phyloP scores from a whole-genome alignment of 495 filamentous ascomycete genomes.

The Tetracladium setigerum region DNA sequence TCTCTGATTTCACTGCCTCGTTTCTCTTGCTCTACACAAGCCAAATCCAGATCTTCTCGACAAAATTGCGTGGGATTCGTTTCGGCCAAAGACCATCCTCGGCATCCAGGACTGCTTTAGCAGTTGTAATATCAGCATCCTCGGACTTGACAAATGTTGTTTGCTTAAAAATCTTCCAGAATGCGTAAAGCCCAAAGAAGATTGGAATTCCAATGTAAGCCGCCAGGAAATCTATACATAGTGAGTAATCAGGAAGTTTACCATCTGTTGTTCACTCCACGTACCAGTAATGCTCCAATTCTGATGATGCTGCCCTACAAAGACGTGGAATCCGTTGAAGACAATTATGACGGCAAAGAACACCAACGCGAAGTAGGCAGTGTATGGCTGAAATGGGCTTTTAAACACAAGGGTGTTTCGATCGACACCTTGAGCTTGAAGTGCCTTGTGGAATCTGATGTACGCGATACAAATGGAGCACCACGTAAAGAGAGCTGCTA shows the following conservation, averaged over 20 bases:
- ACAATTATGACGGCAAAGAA: conserved; percentile 48
- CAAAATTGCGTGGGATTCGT: conserved; percentile 15
- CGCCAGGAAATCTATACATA: conserved; percentile 36
- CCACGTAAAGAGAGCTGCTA: conserved; percentile 55
- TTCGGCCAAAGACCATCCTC: conserved; percentile 23
- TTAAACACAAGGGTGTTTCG: conserved; percentile 46
- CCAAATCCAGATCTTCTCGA: conserved; percentile 23
- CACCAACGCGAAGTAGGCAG: conserved; percentile 49
- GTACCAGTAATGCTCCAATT: conserved; percentile 33
- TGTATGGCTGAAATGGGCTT: conserved; percentile 54
- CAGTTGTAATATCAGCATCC: conserved; percentile 54
- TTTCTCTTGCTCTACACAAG: conserved; percentile 15
- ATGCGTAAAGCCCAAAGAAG: conserved; percentile 46
- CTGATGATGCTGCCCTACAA: conserved; percentile 29
- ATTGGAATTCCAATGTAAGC: conserved; percentile 55
- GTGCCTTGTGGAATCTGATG: conserved; percentile 21
- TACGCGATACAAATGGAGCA: conserved; percentile 19
- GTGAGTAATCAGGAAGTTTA: conserved; percentile 33
- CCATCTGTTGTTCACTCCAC: conserved; percentile 5
- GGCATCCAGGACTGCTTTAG: conserved; percentile 54
- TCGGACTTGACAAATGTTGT: conserved; percentile 19
- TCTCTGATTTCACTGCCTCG: no score
- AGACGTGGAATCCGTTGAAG: conserved; percentile 50
- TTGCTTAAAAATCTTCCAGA: conserved; percentile 45
- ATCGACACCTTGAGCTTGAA: conserved; percentile 20